Conservation (phyloP, 2,329 filamentous ascomycete genomes). For the Coniochaeta sp. region DNA sequence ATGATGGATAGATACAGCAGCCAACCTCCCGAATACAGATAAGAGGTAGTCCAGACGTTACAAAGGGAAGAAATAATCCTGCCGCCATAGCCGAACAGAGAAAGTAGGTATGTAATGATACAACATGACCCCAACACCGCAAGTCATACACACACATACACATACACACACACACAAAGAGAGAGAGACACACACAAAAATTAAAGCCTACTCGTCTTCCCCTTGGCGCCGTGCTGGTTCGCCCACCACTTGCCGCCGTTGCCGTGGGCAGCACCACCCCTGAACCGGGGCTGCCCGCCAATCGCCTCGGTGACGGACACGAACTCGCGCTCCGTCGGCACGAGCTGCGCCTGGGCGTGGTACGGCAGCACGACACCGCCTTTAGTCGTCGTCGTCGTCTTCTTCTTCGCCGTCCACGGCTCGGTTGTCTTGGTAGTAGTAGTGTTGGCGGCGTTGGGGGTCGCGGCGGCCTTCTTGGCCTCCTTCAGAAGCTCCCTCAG, state of each 20-base stretch:
- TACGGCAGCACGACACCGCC: slow-evolving; percentile 25
- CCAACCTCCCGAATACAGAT: not conserved
- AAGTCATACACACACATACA: no score
- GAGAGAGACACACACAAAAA: not conserved
- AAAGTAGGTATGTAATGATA: not conserved
- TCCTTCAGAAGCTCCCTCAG: slow-evolving; percentile 58
- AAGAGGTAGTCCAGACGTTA: not conserved
- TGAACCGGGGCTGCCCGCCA: not conserved
- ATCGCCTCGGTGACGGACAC: slow-evolving; percentile 29
- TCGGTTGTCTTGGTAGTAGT: no score
- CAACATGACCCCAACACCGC: not conserved
- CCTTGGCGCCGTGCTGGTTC: not conserved
- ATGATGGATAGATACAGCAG: not conserved
- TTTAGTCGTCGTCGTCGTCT: slow-evolving; percentile 6
- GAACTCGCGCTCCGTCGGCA: slow-evolving; percentile 29
- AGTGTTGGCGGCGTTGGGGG: no score
- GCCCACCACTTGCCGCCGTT: not conserved
- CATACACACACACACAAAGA: no score
- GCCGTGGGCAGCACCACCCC: slow-evolving; percentile 3
- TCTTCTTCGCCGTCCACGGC: not conserved
- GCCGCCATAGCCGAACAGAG: not conserved
- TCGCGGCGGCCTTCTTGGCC: slow-evolving; percentile 4
- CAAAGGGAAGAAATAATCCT: not conserved
- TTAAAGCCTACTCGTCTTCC: not conserved
- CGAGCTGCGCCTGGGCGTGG: slow-evolving; percentile 25